phyloP scores from a whole-genome alignment of 495 filamentous ascomycete genomes.

The Pyrenula massariospora region DNA sequence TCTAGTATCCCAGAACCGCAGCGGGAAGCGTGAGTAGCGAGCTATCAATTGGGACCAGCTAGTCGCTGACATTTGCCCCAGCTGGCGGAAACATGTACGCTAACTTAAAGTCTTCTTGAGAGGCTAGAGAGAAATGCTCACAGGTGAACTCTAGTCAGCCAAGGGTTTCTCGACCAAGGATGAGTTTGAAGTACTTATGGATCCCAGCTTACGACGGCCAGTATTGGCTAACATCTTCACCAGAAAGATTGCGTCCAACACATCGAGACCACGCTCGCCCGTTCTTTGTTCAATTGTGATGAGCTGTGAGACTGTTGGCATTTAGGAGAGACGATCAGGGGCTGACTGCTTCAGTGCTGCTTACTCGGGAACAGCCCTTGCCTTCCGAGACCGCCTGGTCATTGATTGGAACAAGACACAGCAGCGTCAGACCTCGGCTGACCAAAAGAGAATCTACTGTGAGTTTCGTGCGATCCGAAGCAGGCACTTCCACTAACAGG shows the following conservation, averaged over 20 bases:
- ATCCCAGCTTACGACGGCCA: no score
- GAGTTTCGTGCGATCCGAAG: constrained; percentile 9
- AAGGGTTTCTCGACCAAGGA: constrained; percentile 64
- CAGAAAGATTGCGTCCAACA: constrained; percentile 79
- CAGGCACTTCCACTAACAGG: constrained; percentile 5
- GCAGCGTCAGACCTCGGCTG: constrained; percentile 81
- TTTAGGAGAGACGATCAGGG: constrained; percentile 3
- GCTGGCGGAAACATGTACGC: constrained; percentile 71
- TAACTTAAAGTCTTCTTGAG: constrained; percentile 5
- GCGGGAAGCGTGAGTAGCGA: constrained; percentile 55
- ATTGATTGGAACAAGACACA: constrained; percentile 97
- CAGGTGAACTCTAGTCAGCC: constrained; percentile 39
- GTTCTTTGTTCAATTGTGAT: constrained; percentile 97
- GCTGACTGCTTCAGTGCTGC: constrained; percentile 45
- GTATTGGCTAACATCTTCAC: not conserved
- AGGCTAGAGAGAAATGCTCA: not conserved
- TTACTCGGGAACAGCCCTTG: constrained; percentile 81
- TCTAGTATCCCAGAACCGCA: constrained; percentile 79
- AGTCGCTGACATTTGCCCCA: constrained; percentile 10
- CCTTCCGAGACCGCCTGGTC: constrained; percentile 84
- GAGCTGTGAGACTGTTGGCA: constrained; percentile 42
- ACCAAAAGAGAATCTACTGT: constrained; percentile 90
- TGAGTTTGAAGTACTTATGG: constrained; percentile 47
- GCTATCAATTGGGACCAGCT: not conserved
- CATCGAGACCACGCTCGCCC: constrained; percentile 91